Conservation (phyloP, 495 filamentous ascomycete genomes). For the Halenospora varia region DNA sequence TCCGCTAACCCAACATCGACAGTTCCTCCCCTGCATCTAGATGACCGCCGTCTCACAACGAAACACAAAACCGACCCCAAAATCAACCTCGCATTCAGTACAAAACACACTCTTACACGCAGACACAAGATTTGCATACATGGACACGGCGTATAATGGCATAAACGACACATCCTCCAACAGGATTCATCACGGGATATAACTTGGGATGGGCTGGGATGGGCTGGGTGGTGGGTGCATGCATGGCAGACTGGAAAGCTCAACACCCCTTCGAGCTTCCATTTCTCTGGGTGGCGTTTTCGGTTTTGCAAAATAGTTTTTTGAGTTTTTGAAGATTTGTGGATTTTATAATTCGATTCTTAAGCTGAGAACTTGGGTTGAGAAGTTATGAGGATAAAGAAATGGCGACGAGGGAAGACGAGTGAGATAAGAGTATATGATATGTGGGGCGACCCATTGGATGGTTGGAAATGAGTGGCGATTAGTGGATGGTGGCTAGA, state of each 20-base stretch:
- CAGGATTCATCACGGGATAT: neutral
- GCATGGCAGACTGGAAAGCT: slow-evolving; percentile 2
- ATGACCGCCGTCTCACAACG: neutral
- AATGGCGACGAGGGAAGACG: too few species aligned
- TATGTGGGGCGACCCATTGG: too few species aligned
- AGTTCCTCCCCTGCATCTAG: slow-evolving; percentile 27
- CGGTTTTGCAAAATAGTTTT: too few species aligned
- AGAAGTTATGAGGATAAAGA: too few species aligned
- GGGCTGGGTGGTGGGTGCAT: neutral
- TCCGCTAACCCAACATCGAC: neutral
- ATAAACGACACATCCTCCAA: neutral
- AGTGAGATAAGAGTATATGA: too few species aligned
- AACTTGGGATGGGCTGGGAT: slow-evolving; percentile 1
- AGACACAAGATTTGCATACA: neutral
- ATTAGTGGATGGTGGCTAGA: too few species aligned
- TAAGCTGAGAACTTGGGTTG: too few species aligned
- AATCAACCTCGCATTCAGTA: neutral
- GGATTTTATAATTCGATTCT: too few species aligned
- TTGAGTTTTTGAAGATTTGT: too few species aligned
- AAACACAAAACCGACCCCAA: neutral
- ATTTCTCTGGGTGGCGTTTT: slow-evolving; percentile 17
- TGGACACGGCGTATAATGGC: slow-evolving; percentile 8
- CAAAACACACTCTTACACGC: neutral
- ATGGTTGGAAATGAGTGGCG: too few species aligned
- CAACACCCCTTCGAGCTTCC: neutral